Conservation (phyloP, 1,284 basidiomycete genomes). For the Salmacisia buchloeana region DNA sequence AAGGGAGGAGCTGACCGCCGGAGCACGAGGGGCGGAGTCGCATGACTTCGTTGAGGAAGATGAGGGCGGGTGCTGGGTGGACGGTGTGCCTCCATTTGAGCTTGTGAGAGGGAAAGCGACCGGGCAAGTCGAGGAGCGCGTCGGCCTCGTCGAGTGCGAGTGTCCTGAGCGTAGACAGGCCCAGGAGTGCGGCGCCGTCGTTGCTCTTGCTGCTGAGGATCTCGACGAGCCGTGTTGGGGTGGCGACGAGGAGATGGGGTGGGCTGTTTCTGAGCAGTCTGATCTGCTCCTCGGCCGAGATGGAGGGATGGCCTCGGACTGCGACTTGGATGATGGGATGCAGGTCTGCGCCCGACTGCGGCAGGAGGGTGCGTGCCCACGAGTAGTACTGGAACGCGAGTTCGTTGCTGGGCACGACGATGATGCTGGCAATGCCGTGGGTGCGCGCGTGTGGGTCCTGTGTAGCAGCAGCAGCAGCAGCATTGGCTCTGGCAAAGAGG, state of each 20-base stretch:
- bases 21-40: conserved; percentile 33
- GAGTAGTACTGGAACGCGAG: conserved; percentile 41
- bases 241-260: conserved; percentile 44
- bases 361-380: conserved; percentile 39
- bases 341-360: conserved; percentile 22
- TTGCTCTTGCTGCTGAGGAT: conserved; percentile 17
- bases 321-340: conserved; percentile 38
- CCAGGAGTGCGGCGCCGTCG: conserved; percentile 29
- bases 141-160: conserved; percentile 47
- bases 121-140: conserved; percentile 42
- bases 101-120: conserved; percentile 40
- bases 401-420: conserved; percentile 46
- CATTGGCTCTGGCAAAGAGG: conserved; percentile 22
- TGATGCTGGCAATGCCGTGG: conserved; percentile 30
- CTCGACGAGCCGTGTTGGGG: conserved; percentile 40
- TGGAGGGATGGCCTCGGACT: conserved; percentile 26
- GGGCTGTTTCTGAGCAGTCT: conserved; percentile 25
- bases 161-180: conserved; percentile 35
- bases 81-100: conserved; percentile 39
- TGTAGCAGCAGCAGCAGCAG: conserved; percentile 11
- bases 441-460: not conserved
- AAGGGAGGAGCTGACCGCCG: conserved; percentile 32
- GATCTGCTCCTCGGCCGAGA: conserved; percentile 23
- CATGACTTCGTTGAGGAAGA: conserved; percentile 40
- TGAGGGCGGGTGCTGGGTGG: conserved; percentile 39